A percentile compares a stretch with the other conserved stretches of the same genome.
phyloP scores from a whole-genome alignment of 192 early-diverging fungal species.

The Spizellomyces punctatus region DNA sequence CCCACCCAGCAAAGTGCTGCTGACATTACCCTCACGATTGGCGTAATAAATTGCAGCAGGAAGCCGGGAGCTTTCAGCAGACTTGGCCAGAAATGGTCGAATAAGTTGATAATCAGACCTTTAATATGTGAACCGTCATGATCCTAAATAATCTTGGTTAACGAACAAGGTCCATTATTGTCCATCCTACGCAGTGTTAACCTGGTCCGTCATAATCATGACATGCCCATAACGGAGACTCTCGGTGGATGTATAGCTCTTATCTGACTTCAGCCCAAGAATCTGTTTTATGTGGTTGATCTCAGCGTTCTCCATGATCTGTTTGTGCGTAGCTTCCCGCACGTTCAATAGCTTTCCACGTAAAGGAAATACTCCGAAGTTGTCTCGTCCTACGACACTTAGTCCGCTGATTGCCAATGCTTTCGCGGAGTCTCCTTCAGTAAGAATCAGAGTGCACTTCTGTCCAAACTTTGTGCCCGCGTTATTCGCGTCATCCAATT shows the following conservation, averaged over 20 bases:
- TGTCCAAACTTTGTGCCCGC: slow-evolving; percentile 69
- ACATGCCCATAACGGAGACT: slow-evolving; percentile 84
- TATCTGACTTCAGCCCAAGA: slow-evolving; percentile 78
- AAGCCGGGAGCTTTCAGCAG: slow-evolving; percentile 80
- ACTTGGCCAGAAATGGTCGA: slow-evolving; percentile 84
- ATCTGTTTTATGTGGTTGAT: slow-evolving; percentile 81
- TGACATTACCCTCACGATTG: slow-evolving; percentile 72
- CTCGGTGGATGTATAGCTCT: slow-evolving; percentile 65
- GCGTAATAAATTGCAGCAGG: slow-evolving; percentile 87
- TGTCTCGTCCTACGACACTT: slow-evolving; percentile 78
- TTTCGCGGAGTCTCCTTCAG: slow-evolving; percentile 93
- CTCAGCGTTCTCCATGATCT: slow-evolving; percentile 75
- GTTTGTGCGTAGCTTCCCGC: slow-evolving; percentile 68
- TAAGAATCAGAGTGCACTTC: slow-evolving; percentile 85
- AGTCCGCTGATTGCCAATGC: slow-evolving; percentile 80
- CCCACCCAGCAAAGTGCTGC: neutral
- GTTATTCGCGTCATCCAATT: slow-evolving; percentile 86
- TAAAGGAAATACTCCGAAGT: slow-evolving; percentile 87
- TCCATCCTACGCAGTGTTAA: neutral
- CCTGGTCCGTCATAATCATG: slow-evolving; percentile 89
- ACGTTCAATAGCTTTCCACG: slow-evolving; percentile 94
- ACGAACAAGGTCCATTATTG: too few species aligned
- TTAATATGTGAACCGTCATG: slow-evolving; percentile 94
- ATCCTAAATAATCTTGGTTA: slow-evolving; percentile 59
- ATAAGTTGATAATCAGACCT: slow-evolving; percentile 86